These are phyloP conservation scores for Comarum palustre DNA, from an alignment of 306 rosid species.

Conservation along the genomic window DNA sequence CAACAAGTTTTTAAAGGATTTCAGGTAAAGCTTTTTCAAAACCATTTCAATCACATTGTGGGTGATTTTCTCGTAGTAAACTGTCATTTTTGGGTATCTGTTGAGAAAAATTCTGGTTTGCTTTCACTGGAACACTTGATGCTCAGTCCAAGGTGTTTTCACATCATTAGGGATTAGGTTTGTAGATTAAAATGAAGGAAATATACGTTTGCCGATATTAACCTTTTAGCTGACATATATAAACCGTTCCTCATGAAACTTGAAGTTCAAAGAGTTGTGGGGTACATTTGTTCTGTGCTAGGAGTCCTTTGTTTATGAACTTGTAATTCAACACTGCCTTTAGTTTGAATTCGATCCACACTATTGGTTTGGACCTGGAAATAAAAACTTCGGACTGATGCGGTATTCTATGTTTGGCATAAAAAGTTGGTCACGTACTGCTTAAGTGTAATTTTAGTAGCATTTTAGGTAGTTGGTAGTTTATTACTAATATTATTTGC, in stretches of 20 bases:
- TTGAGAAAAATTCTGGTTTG: neutral
- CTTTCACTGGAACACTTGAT: neutral
- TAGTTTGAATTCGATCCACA: neutral
- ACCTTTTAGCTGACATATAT: neutral
- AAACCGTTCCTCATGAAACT: neutral
- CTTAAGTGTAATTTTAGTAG: neutral
- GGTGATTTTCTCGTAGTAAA: neutral
- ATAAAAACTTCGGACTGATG: neutral
- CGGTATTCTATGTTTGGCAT: neutral
- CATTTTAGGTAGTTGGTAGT: neutral
- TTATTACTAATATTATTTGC: slow-evolving; percentile 4
- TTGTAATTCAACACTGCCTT: neutral
- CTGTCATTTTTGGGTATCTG: neutral
- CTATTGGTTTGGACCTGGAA: neutral
- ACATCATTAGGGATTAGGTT: neutral
- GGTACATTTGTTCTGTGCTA: neutral
- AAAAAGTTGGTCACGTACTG: neutral
- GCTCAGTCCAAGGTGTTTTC: neutral
- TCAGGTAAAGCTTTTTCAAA: slow-evolving; percentile 51
- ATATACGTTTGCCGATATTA: neutral
- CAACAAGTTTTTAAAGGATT: slow-evolving; percentile 73
- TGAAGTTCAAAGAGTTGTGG: neutral
- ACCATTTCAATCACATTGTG: neutral
- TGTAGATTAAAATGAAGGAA: neutral
- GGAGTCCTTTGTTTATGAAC: neutral